Evolutionary conservation across 371 early-diverging fungal genomes (phyloP).

Genomic region (Apophysomyces elegans): DNA sequence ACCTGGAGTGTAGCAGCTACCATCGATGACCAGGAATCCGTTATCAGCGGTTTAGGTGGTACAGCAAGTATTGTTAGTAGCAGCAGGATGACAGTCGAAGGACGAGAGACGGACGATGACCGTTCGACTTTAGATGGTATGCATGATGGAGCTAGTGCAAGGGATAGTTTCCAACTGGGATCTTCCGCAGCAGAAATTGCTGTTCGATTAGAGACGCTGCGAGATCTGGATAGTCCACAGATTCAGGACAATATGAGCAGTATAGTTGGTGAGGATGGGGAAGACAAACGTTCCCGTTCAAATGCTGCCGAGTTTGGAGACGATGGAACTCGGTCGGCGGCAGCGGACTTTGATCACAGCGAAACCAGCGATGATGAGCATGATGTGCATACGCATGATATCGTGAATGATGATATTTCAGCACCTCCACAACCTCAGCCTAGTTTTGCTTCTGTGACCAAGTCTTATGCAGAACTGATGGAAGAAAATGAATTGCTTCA

Average conservation of each 20-base stretch:
- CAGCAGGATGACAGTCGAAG: conserved; percentile 28
- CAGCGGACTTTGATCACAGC: conserved; percentile 46
- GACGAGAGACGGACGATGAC: conserved; percentile 25
- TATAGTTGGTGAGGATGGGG: conserved; percentile 32
- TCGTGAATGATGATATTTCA: conserved; percentile 51
- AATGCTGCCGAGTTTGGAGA: conserved; percentile 59
- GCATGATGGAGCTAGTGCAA: conserved; percentile 19
- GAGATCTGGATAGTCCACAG: conserved; percentile 28
- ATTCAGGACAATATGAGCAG: conserved; percentile 18
- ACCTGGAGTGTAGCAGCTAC: conserved; percentile 60
- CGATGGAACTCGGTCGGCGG: conserved; percentile 49
- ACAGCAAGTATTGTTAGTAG: conserved; percentile 33
- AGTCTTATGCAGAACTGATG: conserved; percentile 50
- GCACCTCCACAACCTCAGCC: conserved; percentile 60
- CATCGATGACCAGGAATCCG: conserved; percentile 56
- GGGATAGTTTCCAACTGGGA: conserved; percentile 13
- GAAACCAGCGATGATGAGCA: conserved; percentile 38
- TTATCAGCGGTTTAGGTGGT: conserved; percentile 50
- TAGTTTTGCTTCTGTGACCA: conserved; percentile 48
- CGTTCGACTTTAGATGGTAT: conserved; percentile 40
- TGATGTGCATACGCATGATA: conserved; percentile 28
- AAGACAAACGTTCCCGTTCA: conserved; percentile 50
- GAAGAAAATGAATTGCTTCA: conserved; percentile 55
- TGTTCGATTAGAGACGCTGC: conserved; percentile 24
- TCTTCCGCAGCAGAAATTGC: conserved; percentile 3